Base-by-base conservation (phyloP, 169 alveolate species). In the Besnoitia besnoiti region DNA sequence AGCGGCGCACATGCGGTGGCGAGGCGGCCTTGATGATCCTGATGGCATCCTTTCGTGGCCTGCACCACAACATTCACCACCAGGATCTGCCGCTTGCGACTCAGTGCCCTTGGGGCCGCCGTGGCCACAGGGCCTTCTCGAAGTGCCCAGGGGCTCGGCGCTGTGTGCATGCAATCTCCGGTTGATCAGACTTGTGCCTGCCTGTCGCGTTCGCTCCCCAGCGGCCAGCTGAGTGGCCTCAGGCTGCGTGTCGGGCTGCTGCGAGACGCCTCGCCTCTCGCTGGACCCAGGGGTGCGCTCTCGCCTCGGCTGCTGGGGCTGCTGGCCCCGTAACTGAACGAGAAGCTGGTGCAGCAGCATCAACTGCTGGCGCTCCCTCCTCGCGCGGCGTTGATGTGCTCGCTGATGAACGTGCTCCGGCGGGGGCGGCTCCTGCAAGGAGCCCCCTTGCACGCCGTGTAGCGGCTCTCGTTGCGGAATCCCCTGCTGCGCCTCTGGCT, bases 331-430 rank as follows among this genome's bases (percentile, higher is more conserved):
- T 12, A 73, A 44, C 30, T 73, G 84, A 5, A 77, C 59, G 24
- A 77, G 87, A 21, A 77, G 59, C 47, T 77, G 87, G n/a, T 77
- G 87, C 8, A 77, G 59, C 50, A 77, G 59, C 62, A 77, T 27
- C 0, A 77, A 59, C 59, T 77, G 87, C 16, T 77, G 87, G 5
- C 87, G 50, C 50, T 77, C 87, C 40, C 24, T 39, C 39, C 87
- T 51, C 14, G 40, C 40, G 47, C 61, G 61, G n/a, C 16, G 40
- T 12, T 40, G 87, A 30, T 67, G 80, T 0, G 62, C 14, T 4
- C 62, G 61, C 24, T 77, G 87, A 35, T 40, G 87, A 33, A 37
- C 0, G 4, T 44, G 42, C 84, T 73, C 84, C 40, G 16, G 1
- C 0, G 0, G 12, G 44, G n/a, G 67, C n/a, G 67, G 24, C 67